Evolutionary conservation across 768 basidiomycete species (phyloP).

Genomic region (Pleurotus giganteus): DNA sequence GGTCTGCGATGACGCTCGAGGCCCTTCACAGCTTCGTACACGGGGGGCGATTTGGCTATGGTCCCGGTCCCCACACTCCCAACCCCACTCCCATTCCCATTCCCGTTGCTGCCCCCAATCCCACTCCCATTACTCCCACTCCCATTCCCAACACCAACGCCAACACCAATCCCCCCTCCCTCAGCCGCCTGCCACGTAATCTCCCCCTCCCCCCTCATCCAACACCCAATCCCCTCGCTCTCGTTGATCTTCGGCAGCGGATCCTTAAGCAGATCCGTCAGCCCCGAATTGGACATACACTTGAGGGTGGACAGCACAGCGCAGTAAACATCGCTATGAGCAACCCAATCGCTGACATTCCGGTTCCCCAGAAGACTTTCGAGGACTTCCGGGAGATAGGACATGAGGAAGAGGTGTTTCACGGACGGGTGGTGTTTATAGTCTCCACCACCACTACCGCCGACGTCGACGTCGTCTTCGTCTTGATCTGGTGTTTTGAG

Average conservation of each 20-base stretch:
- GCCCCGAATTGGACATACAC: conserved; percentile 21
- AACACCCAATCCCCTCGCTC: conserved; percentile 19
- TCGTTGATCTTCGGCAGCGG: conserved; percentile 18
- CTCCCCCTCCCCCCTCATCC: conserved; percentile 19
- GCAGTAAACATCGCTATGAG: conserved; percentile 30
- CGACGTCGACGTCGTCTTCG: too few relatives aligned
- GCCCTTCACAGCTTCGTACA: conserved; percentile 22
- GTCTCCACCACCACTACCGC: too few relatives aligned
- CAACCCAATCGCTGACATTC: conserved; percentile 33
- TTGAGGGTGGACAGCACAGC: conserved; percentile 27
- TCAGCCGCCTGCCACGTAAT: conserved; percentile 11
- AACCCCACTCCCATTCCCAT: too few relatives aligned
- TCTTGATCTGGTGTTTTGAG: conserved; percentile 10
- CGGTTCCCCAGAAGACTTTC: conserved; percentile 28
- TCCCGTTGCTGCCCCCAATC: too few relatives aligned
- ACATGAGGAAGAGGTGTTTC: conserved; percentile 21
- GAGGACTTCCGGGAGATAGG: conserved; percentile 30
- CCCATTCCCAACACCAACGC: too few relatives aligned
- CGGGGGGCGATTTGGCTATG: conserved; percentile 6
- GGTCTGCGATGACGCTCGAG: conserved; percentile 27
- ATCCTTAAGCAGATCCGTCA: conserved; percentile 17
- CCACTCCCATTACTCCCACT: too few relatives aligned
- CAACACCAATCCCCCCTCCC: conserved; percentile 1
- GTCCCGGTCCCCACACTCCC: too few relatives aligned
- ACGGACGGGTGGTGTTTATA: conserved; percentile 16